These are phyloP conservation scores for Nicotiana benthamiana DNA, from an alignment of 257 asterid genomes.

Conservation along the genomic window DNA sequence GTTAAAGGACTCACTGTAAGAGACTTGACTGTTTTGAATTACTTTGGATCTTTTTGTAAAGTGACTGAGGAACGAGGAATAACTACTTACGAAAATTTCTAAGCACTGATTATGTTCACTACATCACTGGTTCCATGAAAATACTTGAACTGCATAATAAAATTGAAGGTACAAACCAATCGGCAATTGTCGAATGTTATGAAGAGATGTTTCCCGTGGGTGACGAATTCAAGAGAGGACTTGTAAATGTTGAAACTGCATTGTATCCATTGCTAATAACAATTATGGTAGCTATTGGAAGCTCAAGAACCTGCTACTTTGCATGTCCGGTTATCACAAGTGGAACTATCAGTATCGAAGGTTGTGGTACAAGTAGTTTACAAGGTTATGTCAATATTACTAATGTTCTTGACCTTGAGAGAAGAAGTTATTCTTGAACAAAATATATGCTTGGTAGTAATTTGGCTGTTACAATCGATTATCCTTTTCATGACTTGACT, in stretches of 20 bases:
- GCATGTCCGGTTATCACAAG: too few species aligned
- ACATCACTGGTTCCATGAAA: slow-evolving; percentile 75
- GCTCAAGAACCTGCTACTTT: too few species aligned
- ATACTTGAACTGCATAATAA: slow-evolving; percentile 71
- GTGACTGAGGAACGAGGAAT: slow-evolving; percentile 26
- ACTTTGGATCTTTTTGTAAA: neutral
- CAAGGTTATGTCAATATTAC: neutral
- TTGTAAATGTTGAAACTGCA: too few species aligned
- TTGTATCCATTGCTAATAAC: too few species aligned
- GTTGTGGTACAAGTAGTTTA: neutral
- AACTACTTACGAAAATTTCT: slow-evolving; percentile 74
- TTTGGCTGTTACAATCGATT: neutral
- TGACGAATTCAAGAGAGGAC: slow-evolving; percentile 54
- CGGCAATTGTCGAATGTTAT: slow-evolving; percentile 63
- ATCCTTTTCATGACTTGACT: neutral
- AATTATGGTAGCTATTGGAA: too few species aligned
- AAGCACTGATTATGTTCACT: slow-evolving; percentile 72
- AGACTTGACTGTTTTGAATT: neutral
- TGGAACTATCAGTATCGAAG: too few species aligned
- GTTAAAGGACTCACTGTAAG: neutral
- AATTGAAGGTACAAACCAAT: slow-evolving; percentile 53
- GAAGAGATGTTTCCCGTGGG: slow-evolving; percentile 78
- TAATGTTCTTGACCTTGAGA: neutral
- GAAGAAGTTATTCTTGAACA: neutral
- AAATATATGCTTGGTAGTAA: neutral